Evolutionary conservation across 2,329 filamentous ascomycete genomes (phyloP), one percentile per base, ranked within the genome.

Genomic region (Claviceps quebecensis): DNA sequence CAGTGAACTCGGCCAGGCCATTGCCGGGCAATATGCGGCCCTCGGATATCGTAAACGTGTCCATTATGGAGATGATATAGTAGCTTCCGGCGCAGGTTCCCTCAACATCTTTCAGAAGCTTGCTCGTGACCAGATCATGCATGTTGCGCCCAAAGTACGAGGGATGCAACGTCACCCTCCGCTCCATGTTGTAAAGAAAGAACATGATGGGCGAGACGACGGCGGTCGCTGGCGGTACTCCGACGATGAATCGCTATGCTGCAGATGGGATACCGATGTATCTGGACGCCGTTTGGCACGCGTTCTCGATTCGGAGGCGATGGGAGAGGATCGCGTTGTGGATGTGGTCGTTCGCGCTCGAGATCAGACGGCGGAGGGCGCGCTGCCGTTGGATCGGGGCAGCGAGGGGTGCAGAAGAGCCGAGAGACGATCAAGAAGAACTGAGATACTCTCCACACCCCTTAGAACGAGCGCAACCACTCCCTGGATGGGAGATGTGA

Each of bases 11-110:
- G 19, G 93, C 91, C 58, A 94, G 77, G 9, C 90, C 93, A 55
- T 86, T 95, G 8, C 91, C 87, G 3, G 93, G 91, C 52, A 96
- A 78, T 55, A 98, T 91, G 59, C 88, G 84, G 13, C 90, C 90
- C 63, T 95, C 89, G 16, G 88, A 94, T 62, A 97, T 91, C 59
- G 96, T 87, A 62, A 94, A 90, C 47, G 90, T 87, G 68, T 96
- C 90, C 81, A 98, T 91, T 62, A 98, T 94, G 64, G 89, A 93
- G 61, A 98, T 93, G 64, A 98, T 94, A 69, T 93, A 97, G 74
- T 95, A 96, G 66, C 87, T 88, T 53, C 93, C 93, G 3, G 89
- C 93, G 69, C 90, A 96, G 43, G 87, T 91, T 23, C 93, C 93
- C 71, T 98, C 93, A 55, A 96, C 88, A 65, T 97, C 91, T 63